Base-by-base conservation (phyloP, 768 basidiomycete genomes). In the Trichaptum fuscoviolaceum region DNA sequence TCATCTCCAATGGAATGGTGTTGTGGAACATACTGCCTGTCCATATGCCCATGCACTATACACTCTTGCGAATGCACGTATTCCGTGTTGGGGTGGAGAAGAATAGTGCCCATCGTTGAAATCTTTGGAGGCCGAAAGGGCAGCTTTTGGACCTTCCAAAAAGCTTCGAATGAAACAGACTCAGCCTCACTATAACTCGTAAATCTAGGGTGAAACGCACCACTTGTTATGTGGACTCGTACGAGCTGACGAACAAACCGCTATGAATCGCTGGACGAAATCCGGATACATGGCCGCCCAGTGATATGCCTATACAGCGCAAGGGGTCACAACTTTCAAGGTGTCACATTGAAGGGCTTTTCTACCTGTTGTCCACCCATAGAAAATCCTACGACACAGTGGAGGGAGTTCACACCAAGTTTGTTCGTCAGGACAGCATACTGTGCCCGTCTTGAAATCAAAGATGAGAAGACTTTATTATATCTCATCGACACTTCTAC, bases 281-380 rank as follows among this genome's bases (percentile, higher is more conserved):
- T 69, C 67, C 18, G 69, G 69, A 58, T 63, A 68, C 64, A 68
- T 65, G 52, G 35, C 35, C 25, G 69, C 57, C 69, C 67, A 69
- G 30, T 69, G 52, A 63, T 68, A 69, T 24, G 67, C 27, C 67
- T 68, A 58, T 17, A 25, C 12, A 26, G 35, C 65, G 62, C 12
- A 15, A 18, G 15, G 23, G 10, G 59, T 61, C 12, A 62, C 30
- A n/a, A 52, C 63, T 63, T 35, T 17, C 9, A 5, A n/a, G n/a
- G 12, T n/a, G 35, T 24, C 24, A 9, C 12, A 18, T 61, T 10
- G 8, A 25, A 25, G 26, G 63, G 59, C 4, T 5, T 30, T n/a
- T n/a, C 35, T 66, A 79, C 79, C 74, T 81, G 78, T 70, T 86
- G 86, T 2, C 80, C 86, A 64, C 85, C 85, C 86, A 87, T 87